A percentile compares a stretch with the other conserved stretches of the same genome.
phyloP scores from a whole-genome alignment of 106 monocot genomes.

The Chionographis japonica region DNA sequence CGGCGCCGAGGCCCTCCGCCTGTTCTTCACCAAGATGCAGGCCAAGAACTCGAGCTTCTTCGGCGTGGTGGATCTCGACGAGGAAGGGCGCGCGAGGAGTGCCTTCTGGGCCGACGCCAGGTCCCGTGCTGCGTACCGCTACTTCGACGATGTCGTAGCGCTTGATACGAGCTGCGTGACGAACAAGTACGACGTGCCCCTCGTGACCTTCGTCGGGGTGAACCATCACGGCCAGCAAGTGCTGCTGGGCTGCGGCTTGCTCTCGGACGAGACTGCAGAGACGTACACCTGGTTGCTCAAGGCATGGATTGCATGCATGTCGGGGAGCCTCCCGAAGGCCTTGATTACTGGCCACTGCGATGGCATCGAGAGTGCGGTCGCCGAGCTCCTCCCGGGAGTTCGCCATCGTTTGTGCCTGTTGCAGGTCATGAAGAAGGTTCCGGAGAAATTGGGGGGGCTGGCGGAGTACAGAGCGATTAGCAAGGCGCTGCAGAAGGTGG shows the following conservation, averaged over 20 bases:
- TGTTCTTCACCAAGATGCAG: conserved; percentile 60
- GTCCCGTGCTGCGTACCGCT: conserved; percentile 41
- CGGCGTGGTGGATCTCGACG: conserved; percentile 37
- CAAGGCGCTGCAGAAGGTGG: conserved; percentile 50
- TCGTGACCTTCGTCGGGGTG: conserved; percentile 48
- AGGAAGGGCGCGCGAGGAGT: conserved; percentile 27
- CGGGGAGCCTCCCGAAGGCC: conserved; percentile 32
- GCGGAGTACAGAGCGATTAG: conserved; percentile 35
- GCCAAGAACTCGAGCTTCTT: conserved; percentile 50
- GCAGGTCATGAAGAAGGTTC: conserved; percentile 45
- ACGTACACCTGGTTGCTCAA: conserved; percentile 52
- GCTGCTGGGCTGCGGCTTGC: conserved; percentile 37
- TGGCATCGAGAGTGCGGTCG: conserved; percentile 33
- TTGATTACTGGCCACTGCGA: conserved; percentile 40
- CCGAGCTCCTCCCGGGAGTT: conserved; percentile 36
- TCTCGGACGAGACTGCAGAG: conserved; percentile 51
- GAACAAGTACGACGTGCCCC: conserved; percentile 29
- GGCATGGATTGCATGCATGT: conserved; percentile 52
- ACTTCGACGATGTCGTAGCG: conserved; percentile 37
- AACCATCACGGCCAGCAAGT: conserved; percentile 54
- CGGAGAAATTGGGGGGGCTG: conserved; percentile 42
- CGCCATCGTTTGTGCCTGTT: conserved; percentile 48
- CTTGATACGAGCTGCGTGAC: conserved; percentile 35
- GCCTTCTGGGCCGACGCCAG: conserved; percentile 51
- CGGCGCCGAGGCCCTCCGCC: conserved; percentile 33